These are phyloP conservation scores for Lasiosphaeria hispida DNA, from an alignment of 495 filamentous ascomycete species.

Conservation along the genomic window DNA sequence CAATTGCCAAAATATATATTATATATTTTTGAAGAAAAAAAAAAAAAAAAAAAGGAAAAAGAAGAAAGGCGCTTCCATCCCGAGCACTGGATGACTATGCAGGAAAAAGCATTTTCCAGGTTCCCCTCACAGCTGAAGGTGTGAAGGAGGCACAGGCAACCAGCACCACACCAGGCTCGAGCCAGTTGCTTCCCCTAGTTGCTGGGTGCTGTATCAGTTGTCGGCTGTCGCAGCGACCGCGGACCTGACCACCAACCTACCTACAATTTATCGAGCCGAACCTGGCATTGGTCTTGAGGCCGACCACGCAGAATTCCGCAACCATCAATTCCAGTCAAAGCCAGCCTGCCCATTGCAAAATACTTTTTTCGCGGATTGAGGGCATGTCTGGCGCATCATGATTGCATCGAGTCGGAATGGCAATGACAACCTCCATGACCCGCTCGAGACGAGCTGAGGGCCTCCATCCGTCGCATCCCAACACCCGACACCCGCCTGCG, in stretches of 20 bases:
- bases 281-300: not conserved
- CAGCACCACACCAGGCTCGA: too few species aligned
- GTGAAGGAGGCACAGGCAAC: not conserved
- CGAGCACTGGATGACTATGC: not conserved
- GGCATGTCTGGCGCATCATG: constrained; percentile 16
- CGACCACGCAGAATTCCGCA: too few species aligned
- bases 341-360: not conserved
- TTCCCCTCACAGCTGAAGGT: not conserved
- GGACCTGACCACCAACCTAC: not conserved
- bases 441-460: constrained; percentile 38
- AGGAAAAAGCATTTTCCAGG: not conserved
- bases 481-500: constrained; percentile 19
- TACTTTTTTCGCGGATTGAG: not conserved
- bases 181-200: too few species aligned
- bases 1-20: too few species aligned
- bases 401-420: constrained; percentile 23
- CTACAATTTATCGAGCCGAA: not conserved
- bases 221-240: constrained; percentile 5
- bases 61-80: not conserved
- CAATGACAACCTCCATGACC: constrained; percentile 36
- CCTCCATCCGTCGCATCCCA: constrained; percentile 23
- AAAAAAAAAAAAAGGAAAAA: too few species aligned
- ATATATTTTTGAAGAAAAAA: too few species aligned
- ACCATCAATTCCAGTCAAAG: too few species aligned
- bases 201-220: constrained; percentile 5